Evolutionary conservation across 306 rosid species (phyloP).

Genomic region (Lathyrus sativus): DNA sequence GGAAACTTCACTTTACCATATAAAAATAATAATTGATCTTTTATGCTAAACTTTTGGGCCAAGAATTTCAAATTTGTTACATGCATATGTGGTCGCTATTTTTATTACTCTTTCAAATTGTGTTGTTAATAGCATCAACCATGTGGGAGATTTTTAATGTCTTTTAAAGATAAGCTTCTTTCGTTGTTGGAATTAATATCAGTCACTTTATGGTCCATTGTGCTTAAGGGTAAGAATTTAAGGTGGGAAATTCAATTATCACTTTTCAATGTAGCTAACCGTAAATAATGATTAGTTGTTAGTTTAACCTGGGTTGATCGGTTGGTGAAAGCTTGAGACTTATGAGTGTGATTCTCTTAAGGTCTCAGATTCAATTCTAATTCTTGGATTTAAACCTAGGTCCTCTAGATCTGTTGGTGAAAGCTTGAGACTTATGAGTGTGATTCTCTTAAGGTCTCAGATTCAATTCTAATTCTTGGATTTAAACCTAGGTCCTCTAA

Average conservation of each 20-base stretch:
- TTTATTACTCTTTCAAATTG: constrained; percentile 31
- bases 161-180: constrained; percentile 34
- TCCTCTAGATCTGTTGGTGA: no score
- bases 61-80: constrained; percentile 38
- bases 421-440: no score
- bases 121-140: constrained; percentile 10
- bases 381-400: no score
- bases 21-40: constrained; percentile 29
- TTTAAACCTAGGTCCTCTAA: no score
- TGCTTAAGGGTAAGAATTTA: not conserved
- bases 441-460: no score
- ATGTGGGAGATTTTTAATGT: constrained; percentile 6
- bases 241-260: not conserved
- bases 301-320: no score
- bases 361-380: no score
- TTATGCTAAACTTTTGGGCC: constrained; percentile 38
- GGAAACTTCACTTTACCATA: constrained; percentile 34
- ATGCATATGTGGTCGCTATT: not conserved
- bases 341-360: no score
- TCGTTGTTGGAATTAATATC: constrained; percentile 28
- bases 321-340: no score
- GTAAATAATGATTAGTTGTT: no score
- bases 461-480: no score
- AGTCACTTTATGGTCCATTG: not conserved
- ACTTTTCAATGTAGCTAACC: not conserved